Evolutionary conservation across 306 rosid genomes (phyloP).

Genomic region (Sechiopsis laciniata): DNA sequence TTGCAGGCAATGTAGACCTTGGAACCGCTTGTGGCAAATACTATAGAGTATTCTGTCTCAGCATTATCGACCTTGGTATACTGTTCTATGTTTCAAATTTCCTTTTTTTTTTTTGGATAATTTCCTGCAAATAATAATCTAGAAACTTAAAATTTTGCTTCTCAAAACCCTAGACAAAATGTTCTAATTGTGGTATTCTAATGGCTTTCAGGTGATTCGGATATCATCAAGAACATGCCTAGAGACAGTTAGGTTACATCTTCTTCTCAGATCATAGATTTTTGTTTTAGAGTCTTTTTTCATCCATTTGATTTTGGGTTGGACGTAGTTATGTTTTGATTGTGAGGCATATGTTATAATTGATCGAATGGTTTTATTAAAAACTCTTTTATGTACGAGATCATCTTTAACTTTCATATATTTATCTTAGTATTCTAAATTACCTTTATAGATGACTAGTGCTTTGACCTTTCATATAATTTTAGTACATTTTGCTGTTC

Average conservation of each 20-base stretch:
- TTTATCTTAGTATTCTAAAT: background rate
- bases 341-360: slow-evolving; percentile 23
- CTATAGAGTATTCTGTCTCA: slow-evolving; percentile 79
- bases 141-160: too few species aligned
- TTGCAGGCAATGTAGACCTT: slow-evolving; percentile 64
- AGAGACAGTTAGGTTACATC: slow-evolving; percentile 31
- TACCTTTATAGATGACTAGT: too few species aligned
- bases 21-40: slow-evolving; percentile 86
- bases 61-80: slow-evolving; percentile 76
- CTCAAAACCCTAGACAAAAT: too few species aligned
- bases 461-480: background rate
- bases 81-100: background rate
- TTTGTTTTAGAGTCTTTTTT: slow-evolving; percentile 25
- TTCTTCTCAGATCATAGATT: slow-evolving; percentile 23
- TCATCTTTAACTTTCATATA: slow-evolving; percentile 6
- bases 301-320: slow-evolving; percentile 20
- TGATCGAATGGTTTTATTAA: slow-evolving; percentile 9
- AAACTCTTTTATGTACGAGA: background rate
- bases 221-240: slow-evolving; percentile 47
- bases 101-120: too few species aligned
- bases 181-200: background rate
- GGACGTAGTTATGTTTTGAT: background rate
- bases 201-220: slow-evolving; percentile 27
- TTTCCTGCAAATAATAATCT: too few species aligned
- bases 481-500: background rate